Base-by-base conservation (phyloP, 2,329 filamentous ascomycete genomes). In the Lecanosticta acicola region DNA sequence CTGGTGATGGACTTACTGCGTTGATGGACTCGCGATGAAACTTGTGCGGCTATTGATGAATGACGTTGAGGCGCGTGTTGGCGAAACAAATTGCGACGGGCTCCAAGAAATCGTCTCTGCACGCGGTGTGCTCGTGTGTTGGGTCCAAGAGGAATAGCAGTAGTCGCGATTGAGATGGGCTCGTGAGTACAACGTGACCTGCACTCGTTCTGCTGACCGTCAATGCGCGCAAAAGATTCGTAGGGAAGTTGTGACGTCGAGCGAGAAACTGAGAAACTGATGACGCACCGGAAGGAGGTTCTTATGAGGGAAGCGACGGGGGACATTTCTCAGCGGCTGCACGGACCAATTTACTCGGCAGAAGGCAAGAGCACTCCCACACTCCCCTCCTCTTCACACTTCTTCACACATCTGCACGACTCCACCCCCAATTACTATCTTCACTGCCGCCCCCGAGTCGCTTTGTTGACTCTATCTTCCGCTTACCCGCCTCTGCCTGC, bases 171-270 rank as follows among this genome's bases (percentile, higher is more conserved):
- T 5, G 4, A 8, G n/a, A 4, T 19, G 7, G 35, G 16, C 16
- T 26, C 21, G 17, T 39, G 19, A 20, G 38, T 41, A 42, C 39
- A 46, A 41, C 44, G 44, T 41, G 39, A 46, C 44, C 44, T 46
- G 20, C 44, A 38, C 39, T 18, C 21, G 24, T 34, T n/a, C 24
- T 33, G 21, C 11, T 17, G 13, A 24, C 3, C 36, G 32, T 32
- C 16, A 18, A 21, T 21, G 36, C 36, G 36, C 33, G 33, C 35
- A 19, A 19, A 18, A 4, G 11, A 11, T 29, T 5, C 24, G 24
- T 29, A 11, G 24, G 5, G 24, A 29, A 29, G 24, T 29, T 29
- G 24, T 29, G 24, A 29, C 24, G 24, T 29, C 24, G 24, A 29
- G n/a, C n/a, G n/a, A n/a, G n/a, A n/a, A n/a, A n/a, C n/a, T 29